Base-by-base conservation (phyloP, 441 rosid genomes). In the Pelargonium citronellum region DNA sequence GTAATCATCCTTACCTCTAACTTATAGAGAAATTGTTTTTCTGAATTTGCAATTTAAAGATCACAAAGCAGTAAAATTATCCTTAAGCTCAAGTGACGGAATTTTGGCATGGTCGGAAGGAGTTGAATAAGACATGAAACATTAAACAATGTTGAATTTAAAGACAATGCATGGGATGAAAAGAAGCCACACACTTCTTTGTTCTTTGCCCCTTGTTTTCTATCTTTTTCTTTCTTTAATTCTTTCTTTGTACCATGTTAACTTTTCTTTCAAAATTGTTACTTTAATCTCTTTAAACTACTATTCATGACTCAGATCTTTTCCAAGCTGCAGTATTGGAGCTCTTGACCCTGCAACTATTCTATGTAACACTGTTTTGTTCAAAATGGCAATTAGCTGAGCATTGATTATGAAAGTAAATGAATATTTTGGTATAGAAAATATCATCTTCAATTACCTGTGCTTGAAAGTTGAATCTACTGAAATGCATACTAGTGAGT, bases 241-340 rank as follows among this genome's bases (percentile, higher is more conserved):
- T 37, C 49, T 44, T 44, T 44, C 64, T 22, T 60, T 60, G 64
- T 60, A 24, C 22, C 64, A 60, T 60, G 64, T 22, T 60, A 60
- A 10, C 34, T 11, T 20, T 60, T 19, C 24, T 60, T 60, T 60
- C 34, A 19, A 60, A 11, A 22, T 8, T 60, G 64, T 60, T 60
- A 22, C 64, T 60, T 60, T 60, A 24, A 22, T 1, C 37, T 60
- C 64, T 22, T 7, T 60, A 1, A 10, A 24, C 10, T 60, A 20
- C 64, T 60, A 22, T 60, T 60, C 34, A 60, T 9, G 34, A 60
- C 64, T 20, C 30, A 60, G 5, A 60, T 60, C 64, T 20, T 60
- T 20, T 3, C 30, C 41, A 20, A 58, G 10, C 8, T 57, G 62
- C 62, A 57, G 62, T 57, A 4, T 58, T 9, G 22, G 30, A 58